Percentiles rank a stretch among this genome's conserved stretches.
Evolutionary conservation across 345 rosid species (phyloP).

Genomic region (Acer yangbiense): DNA sequence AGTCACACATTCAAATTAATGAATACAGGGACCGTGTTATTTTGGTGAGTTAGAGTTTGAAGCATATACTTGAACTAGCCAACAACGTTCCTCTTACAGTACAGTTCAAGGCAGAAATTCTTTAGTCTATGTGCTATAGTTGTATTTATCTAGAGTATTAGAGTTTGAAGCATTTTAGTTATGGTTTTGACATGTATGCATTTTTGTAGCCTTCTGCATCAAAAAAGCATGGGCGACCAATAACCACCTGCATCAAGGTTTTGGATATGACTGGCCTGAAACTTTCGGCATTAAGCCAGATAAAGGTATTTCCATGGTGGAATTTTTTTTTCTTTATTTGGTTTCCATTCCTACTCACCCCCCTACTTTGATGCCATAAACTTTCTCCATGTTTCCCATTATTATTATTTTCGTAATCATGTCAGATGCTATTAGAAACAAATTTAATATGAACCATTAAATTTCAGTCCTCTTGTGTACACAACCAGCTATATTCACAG

Average conservation of each 20-base stretch:
- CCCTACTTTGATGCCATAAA: background rate
- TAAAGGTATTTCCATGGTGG: conserved; percentile 54
- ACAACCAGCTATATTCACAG: background rate
- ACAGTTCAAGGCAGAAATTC: background rate
- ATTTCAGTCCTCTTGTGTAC: background rate
- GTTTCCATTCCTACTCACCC: background rate
- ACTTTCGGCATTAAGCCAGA: conserved; percentile 83
- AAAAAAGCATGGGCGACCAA: conserved; percentile 70
- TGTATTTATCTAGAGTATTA: background rate
- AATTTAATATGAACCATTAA: background rate
- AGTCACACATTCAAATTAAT: conserved; percentile 94
- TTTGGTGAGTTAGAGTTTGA: conserved; percentile 57
- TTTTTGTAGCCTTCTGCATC: conserved; percentile 77
- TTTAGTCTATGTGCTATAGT: background rate
- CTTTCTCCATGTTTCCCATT: background rate
- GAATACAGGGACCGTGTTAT: conserved; percentile 86
- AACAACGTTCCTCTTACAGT: background rate
- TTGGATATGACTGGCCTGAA: conserved; percentile 93
- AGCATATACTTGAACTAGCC: background rate
- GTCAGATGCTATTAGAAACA: background rate
- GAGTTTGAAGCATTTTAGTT: conserved; percentile 1
- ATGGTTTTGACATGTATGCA: conserved; percentile 19
- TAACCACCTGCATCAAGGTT: conserved; percentile 85
- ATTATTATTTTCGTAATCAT: background rate
- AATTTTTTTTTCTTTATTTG: background rate